Percentiles rank a stretch among this genome's conserved stretches.
These are phyloP conservation scores for Thraustochytrium striatum DNA, from an alignment of 352 stramenopile genomes.

Conservation along the genomic window DNA sequence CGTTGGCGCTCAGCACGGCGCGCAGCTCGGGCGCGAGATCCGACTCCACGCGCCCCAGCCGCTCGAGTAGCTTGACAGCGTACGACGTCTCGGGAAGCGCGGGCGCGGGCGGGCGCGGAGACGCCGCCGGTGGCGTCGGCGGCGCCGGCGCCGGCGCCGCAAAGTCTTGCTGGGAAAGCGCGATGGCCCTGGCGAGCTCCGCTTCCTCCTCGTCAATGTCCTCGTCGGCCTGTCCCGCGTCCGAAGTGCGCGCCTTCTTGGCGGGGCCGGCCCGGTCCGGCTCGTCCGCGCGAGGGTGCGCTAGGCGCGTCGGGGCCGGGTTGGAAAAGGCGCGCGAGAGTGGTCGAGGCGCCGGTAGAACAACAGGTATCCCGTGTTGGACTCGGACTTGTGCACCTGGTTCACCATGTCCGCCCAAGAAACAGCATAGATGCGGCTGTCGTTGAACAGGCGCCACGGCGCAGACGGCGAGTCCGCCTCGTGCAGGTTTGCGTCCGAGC, in stretches of 20 bases:
- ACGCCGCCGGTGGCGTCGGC: background rate
- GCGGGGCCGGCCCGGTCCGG: background rate
- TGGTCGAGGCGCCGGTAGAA: conserved; percentile 74
- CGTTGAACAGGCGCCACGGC: conserved; percentile 84
- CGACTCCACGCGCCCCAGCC: background rate
- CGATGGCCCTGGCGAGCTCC: background rate
- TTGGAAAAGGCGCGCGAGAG: background rate
- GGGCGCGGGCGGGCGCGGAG: background rate
- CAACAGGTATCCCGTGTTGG: conserved; percentile 76
- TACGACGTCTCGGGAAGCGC: background rate
- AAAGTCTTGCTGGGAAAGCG: background rate
- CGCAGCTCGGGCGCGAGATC: background rate
- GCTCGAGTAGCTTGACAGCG: background rate
- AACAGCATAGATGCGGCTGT: conserved; percentile 70
- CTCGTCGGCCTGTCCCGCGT: background rate
- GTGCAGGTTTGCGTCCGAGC: conserved; percentile 68
- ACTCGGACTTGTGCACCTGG: conserved; percentile 70
- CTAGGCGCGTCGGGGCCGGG: no score
- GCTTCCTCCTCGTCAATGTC: background rate
- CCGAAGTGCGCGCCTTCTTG: conserved; percentile 30
- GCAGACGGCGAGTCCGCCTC: conserved; percentile 68
- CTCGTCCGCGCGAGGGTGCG: background rate
- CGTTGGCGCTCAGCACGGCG: conserved; percentile 5
- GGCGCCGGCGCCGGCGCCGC: background rate
- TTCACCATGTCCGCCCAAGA: conserved; percentile 74